Evolutionary conservation across 345 rosid genomes (phyloP), one percentile per base, ranked within the genome.

Genomic region (Linum lewisii): DNA sequence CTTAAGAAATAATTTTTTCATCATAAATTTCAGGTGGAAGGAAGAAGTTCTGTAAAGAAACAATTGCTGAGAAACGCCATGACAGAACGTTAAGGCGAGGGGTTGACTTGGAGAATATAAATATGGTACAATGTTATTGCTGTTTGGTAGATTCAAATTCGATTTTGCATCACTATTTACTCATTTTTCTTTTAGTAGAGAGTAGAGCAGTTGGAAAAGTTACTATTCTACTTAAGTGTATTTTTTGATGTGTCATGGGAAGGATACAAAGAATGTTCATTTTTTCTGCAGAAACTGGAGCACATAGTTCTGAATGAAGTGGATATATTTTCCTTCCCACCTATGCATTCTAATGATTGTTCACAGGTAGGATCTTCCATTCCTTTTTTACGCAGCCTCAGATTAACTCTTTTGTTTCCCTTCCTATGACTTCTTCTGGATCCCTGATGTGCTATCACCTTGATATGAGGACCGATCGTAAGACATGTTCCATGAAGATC

Each of bases 301-400:
- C 76, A 76, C 67, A 74, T 93, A 59, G 96, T 89, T 70, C 63
- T 75, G 71, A 78, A 79, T 36, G 72, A 68, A 51, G 77, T 78
- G 51, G 96, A 93, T 61, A 74, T 78, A 57, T 81, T 73, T 62
- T 66, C 85, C 79, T 90, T 93, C 64, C 87, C 78, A 66, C 90
- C 87, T 22, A 87, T 89, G 97, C 95, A 82, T 61, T 76, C 79
- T 45, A 78, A 78, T n/a, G 96, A 93, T 75, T 90, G 96, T 75
- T 82, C 93, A 67, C 97, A 82, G 87, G 96, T 93, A 62, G 62
- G 65, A 53, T n/a, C 24, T 44, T 49, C 19, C 24, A n/a, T 42
- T 63, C 24, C 56, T 29, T 38, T n/a, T 62, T 32, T 36, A 36
- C 49, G 21, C 23, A 22, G 21, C 16, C 34, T 60, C n/a, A 19